Conservation (phyloP, 192 early-diverging fungal species). For the Entomortierella beljakovae region DNA sequence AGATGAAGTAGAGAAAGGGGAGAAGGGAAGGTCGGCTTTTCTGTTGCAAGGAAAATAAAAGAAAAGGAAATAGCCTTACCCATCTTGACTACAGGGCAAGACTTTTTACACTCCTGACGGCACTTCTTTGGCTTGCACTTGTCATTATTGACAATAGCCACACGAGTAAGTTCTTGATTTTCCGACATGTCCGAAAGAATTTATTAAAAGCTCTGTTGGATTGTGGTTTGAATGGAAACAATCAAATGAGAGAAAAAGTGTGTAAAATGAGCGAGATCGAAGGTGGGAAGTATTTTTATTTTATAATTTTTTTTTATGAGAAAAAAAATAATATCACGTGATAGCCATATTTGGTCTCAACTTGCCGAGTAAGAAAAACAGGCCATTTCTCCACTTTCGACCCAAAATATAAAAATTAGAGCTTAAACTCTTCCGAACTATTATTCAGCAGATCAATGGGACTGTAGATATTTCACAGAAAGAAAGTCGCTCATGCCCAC, state of each 20-base stretch:
- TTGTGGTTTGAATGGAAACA: not conserved
- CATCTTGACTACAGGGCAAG: conserved; percentile 96
- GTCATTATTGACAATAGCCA: conserved; percentile 94
- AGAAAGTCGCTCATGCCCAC: too few relatives aligned
- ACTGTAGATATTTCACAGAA: too few relatives aligned
- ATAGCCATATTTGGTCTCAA: not conserved
- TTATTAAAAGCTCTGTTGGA: not conserved
- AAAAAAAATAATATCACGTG: conserved; percentile 1
- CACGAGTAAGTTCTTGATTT: conserved; percentile 80
- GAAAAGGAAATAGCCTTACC: too few relatives aligned
- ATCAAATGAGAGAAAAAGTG: not conserved
- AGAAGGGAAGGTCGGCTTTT: too few relatives aligned
- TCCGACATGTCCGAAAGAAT: conserved; percentile 74
- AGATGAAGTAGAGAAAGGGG: too few relatives aligned
- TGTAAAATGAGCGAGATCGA: not conserved
- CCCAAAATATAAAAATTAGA: too few relatives aligned
- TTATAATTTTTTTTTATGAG: not conserved
- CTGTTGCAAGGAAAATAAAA: too few relatives aligned
- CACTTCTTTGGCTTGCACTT: conserved; percentile 99
- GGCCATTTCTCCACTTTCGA: too few relatives aligned
- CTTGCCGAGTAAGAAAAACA: too few relatives aligned
- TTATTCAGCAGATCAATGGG: too few relatives aligned
- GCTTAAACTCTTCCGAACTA: too few relatives aligned
- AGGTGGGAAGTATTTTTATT: not conserved
- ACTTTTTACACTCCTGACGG: conserved; percentile 97